Evolutionary conservation across 768 basidiomycete species (phyloP).

Genomic region (Kwoniella europaea): DNA sequence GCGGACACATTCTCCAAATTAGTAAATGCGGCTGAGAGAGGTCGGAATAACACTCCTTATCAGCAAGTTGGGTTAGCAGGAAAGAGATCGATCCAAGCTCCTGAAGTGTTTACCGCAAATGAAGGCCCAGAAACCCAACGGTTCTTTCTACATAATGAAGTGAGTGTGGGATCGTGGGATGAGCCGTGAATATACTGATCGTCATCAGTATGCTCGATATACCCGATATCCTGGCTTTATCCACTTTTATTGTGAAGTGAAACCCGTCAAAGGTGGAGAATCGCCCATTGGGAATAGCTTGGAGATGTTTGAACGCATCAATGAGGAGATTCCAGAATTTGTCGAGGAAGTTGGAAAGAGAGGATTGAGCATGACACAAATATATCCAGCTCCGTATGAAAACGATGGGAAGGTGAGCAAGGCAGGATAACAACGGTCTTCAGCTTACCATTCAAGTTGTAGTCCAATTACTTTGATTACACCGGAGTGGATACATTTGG

Average conservation of each 20-base stretch:
- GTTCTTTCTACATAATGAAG: constrained; percentile 2
- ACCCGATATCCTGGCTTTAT: constrained; percentile 1
- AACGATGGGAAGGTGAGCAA: constrained; percentile 3
- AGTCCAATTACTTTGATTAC: constrained; percentile 2
- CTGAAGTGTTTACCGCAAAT: neutral
- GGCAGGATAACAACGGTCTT: neutral
- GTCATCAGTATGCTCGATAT: neutral
- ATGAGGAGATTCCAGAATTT: neutral
- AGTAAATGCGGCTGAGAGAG: constrained; percentile 5
- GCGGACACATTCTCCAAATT: constrained; percentile 1
- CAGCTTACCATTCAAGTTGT: neutral
- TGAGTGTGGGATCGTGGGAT: neutral
- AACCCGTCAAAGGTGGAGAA: neutral
- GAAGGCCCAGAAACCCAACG: neutral
- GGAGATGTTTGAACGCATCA: neutral
- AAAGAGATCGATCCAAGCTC: neutral
- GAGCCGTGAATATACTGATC: neutral
- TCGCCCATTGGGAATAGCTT: neutral
- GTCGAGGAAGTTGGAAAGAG: neutral
- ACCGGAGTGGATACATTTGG: neutral
- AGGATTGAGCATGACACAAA: neutral
- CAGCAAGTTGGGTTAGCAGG: neutral
- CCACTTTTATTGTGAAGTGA: constrained; percentile 1
- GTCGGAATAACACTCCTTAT: neutral
- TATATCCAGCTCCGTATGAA: neutral